Evolutionary conservation across 1,284 basidiomycete genomes (phyloP).

Genomic region (Cryptococcus sp.): DNA sequence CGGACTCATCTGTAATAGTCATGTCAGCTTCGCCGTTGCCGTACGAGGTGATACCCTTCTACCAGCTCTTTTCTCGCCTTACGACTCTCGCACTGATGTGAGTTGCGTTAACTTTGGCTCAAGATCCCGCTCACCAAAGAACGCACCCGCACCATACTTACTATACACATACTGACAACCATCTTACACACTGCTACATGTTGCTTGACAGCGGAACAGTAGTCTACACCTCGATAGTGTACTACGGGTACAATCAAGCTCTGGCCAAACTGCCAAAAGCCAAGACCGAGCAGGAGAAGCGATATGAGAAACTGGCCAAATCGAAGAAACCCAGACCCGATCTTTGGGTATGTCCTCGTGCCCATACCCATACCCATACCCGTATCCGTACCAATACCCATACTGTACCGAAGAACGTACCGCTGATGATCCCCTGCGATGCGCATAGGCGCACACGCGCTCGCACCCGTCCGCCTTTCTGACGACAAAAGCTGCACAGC

Average conservation of each 20-base stretch:
- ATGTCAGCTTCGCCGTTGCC: slow-evolving; percentile 32
- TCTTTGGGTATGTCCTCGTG: slow-evolving; percentile 20
- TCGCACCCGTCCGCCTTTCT: slow-evolving; percentile 43
- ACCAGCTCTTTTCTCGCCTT: slow-evolving; percentile 34
- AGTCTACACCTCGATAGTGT: slow-evolving; percentile 30
- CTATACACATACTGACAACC: no score
- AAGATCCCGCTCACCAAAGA: neutral
- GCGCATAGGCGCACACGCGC: slow-evolving; percentile 38
- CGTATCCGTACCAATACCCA: neutral
- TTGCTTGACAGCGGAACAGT: slow-evolving; percentile 26
- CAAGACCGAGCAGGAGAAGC: slow-evolving; percentile 9
- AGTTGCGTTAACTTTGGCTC: slow-evolving; percentile 9
- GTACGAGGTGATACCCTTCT: slow-evolving; percentile 32
- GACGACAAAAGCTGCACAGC: slow-evolving; percentile 39
- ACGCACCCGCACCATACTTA: neutral
- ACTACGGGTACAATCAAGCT: slow-evolving; percentile 38
- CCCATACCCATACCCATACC: neutral
- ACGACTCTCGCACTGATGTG: slow-evolving; percentile 36
- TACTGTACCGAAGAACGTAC: neutral
- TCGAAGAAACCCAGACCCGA: slow-evolving; percentile 24
- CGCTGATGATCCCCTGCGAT: no score
- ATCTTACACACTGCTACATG: neutral
- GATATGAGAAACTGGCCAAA: slow-evolving; percentile 17
- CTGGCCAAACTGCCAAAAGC: slow-evolving; percentile 24
- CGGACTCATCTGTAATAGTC: neutral